Percentiles rank a stretch among this genome's conserved stretches.
These are phyloP conservation scores for Boletus rubropictus DNA, from an alignment of 768 basidiomycete species.

Conservation along the genomic window DNA sequence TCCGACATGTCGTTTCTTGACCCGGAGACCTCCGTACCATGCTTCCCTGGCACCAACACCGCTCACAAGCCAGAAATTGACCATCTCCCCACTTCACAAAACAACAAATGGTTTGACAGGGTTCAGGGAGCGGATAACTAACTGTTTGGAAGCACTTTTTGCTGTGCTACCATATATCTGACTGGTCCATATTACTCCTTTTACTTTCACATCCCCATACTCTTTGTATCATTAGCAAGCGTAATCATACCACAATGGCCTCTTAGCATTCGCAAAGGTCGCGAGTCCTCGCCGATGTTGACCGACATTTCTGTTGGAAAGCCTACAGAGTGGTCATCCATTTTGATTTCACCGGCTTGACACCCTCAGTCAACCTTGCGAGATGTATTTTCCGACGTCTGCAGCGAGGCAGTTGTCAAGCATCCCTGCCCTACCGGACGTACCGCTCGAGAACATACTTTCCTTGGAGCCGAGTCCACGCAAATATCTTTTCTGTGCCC, in stretches of 20 bases:
- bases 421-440: constrained; percentile 61
- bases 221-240: constrained; percentile 31
- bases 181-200: constrained; percentile 12
- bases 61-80: constrained; percentile 18
- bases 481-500: constrained; percentile 71
- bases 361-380: background rate
- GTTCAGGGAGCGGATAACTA: constrained; percentile 22
- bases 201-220: constrained; percentile 12
- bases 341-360: background rate
- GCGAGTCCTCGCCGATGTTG: constrained; percentile 8
- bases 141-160: background rate
- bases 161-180: constrained; percentile 17
- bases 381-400: constrained; percentile 84
- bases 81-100: constrained; percentile 7
- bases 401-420: constrained; percentile 69
- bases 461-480: constrained; percentile 59
- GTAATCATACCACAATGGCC: constrained; percentile 22
- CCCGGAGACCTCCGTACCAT: constrained; percentile 17
- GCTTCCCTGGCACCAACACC: constrained; percentile 8
- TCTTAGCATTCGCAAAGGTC: background rate
- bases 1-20: constrained; percentile 28
- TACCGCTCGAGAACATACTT: constrained; percentile 53
- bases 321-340: background rate
- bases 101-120: constrained; percentile 23
- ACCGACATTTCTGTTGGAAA: background rate